Base-by-base conservation (phyloP, 1,284 basidiomycete genomes). In the Ustilago crameri region DNA sequence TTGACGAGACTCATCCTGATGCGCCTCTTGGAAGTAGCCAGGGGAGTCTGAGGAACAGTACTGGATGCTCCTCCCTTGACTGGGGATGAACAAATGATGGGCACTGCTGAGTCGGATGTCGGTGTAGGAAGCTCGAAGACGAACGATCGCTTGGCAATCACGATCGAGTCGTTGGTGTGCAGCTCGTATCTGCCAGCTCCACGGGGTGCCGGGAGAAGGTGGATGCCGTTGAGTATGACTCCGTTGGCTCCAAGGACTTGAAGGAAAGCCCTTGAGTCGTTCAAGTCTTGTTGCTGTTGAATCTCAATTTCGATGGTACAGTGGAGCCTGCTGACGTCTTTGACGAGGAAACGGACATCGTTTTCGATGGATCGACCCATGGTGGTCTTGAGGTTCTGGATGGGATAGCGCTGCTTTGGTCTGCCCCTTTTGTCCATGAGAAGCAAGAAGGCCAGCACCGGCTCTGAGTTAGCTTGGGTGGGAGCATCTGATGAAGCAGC, bases 1-100 rank as follows among this genome's bases (percentile, higher is more conserved):
- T 73, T 68, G 47, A 73, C 70, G 12, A 73, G 64, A 48, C 70
- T 73, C 70, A 73, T 73, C 24, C 70, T 48, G 18, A 73, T 52
- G 0, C 64, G 42, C 30, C 60, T 58, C 23, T 49, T 61, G 23
- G 47, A 52, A 1, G 52, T 22, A 2, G 34, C 26, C 1, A 50
- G 47, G 0, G 64, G 63, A 15, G 69, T 57, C 17, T 52, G 60
- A 12, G 60, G 48, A 3, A 42, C 56, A 10, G 30, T 45, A 12
- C 55, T 30, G 23, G 41, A 40, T 5, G 26, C 7, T 15, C n/a
- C 17, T 3, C 37, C 51, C 20, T 65, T 68, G 44, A 49, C 56
- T 9, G 69, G 63, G 2, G 63, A 67, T 9, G 40, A 20, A 35
- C 57, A 65, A 22, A 55, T 15, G 38, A 30, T 41, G 27, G 45